Conservation (phyloP, 805 yeast genomes). For the Myxozyma neotropica region DNA sequence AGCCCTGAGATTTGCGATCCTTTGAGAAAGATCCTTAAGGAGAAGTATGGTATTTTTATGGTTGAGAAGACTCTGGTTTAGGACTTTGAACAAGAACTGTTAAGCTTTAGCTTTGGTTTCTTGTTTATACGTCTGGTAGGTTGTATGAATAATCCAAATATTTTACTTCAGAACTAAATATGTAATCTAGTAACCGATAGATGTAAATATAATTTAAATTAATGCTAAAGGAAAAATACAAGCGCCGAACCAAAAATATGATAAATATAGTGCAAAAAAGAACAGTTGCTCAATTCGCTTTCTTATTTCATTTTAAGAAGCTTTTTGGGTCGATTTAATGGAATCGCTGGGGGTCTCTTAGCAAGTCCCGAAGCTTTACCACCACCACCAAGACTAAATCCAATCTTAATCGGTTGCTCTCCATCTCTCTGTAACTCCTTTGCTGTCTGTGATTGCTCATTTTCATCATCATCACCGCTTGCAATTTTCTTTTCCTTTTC, state of each 20-base stretch:
- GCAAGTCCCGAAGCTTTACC: slow-evolving; percentile 11
- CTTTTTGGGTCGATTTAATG: slow-evolving; percentile 16
- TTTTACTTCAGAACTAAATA: too few relatives aligned
- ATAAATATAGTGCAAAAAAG: neutral
- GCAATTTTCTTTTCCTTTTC: slow-evolving; percentile 13
- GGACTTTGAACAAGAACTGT: too few relatives aligned
- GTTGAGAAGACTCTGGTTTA: slow-evolving; percentile 74
- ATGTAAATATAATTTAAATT: too few relatives aligned
- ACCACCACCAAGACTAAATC: slow-evolving; percentile 15
- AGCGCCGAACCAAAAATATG: neutral
- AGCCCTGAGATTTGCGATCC: slow-evolving; percentile 88
- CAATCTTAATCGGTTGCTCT: slow-evolving; percentile 24
- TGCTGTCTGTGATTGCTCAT: neutral
- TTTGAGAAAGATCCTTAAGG: slow-evolving; percentile 87
- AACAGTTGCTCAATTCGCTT: too few relatives aligned
- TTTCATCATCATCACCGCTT: slow-evolving; percentile 1
- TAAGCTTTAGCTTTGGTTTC: too few relatives aligned
- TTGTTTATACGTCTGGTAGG: neutral
- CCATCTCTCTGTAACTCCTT: slow-evolving; percentile 24
- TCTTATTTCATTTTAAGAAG: slow-evolving; percentile 10
- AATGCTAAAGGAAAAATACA: too few relatives aligned
- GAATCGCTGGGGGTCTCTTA: slow-evolving; percentile 10
- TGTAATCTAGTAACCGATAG: too few relatives aligned
- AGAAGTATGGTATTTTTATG: slow-evolving; percentile 82
- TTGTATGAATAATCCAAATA: neutral